Evolutionary conservation across 495 filamentous ascomycete species (phyloP).

Genomic region (Penicillium salamii): DNA sequence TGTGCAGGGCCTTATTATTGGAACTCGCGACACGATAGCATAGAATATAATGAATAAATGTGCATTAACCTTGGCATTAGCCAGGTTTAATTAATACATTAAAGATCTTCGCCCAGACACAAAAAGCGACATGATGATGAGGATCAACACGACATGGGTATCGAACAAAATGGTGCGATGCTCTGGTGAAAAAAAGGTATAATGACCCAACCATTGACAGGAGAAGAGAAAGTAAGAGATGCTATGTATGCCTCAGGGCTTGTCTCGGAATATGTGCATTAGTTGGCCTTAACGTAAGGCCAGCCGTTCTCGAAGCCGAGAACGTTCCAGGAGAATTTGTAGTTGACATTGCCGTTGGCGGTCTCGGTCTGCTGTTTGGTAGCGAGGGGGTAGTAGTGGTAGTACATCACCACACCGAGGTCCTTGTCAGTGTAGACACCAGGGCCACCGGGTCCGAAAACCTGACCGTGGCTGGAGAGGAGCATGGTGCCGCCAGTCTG

Average conservation of each 20-base stretch:
- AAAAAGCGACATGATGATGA: constrained; percentile 2
- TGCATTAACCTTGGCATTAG: constrained; percentile 10
- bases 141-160: constrained; percentile 21
- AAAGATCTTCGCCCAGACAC: constrained; percentile 17
- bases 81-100: constrained; percentile 2
- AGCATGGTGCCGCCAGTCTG: constrained; percentile 61
- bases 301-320: constrained; percentile 60
- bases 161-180: constrained; percentile 22
- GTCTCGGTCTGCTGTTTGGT: constrained; percentile 53
- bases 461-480: constrained; percentile 56
- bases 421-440: constrained; percentile 45
- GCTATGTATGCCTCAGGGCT: constrained; percentile 1
- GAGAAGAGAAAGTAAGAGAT: constrained; percentile 10
- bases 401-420: constrained; percentile 61
- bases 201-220: constrained; percentile 23
- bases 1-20: too few species aligned
- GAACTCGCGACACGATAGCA: too few species aligned
- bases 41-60: not conserved
- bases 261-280: constrained; percentile 9
- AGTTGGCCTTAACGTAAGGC: constrained; percentile 39
- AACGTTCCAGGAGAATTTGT: constrained; percentile 63
- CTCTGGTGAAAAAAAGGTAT: constrained; percentile 18
- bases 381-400: constrained; percentile 55
- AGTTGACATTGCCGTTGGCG: constrained; percentile 45
- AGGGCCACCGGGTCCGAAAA: constrained; percentile 72